phyloP scores from a whole-genome alignment of 2,329 filamentous ascomycete genomes.

The Helotiales sp. region DNA sequence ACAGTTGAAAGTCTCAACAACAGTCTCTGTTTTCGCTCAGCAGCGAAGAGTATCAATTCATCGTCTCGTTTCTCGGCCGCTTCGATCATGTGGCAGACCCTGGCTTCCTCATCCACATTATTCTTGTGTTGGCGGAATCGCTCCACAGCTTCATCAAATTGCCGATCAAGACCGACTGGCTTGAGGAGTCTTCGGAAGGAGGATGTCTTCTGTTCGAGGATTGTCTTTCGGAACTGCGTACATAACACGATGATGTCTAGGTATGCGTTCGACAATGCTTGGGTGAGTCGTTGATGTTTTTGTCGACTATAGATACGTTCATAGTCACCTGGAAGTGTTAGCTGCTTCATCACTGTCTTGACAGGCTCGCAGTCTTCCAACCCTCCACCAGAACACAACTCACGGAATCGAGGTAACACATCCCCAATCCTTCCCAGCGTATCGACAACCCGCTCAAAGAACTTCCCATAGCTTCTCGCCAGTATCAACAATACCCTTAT shows the following conservation, averaged over 20 bases:
- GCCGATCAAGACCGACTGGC: slow-evolving; percentile 13
- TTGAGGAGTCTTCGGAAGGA: slow-evolving; percentile 18
- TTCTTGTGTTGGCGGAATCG: slow-evolving; percentile 25
- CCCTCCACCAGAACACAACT: neutral
- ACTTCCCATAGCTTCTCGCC: slow-evolving; percentile 16
- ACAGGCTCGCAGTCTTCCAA: neutral
- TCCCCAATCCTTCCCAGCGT: slow-evolving; percentile 25
- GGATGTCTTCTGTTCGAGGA: slow-evolving; percentile 21
- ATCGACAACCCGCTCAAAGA: slow-evolving; percentile 25
- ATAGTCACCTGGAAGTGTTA: slow-evolving; percentile 18
- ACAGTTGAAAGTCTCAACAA: slow-evolving; percentile 18
- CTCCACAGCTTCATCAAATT: slow-evolving; percentile 21
- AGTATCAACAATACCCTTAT: slow-evolving; percentile 23
- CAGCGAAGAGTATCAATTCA: slow-evolving; percentile 11
- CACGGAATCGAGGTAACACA: slow-evolving; percentile 17
- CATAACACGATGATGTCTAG: slow-evolving; percentile 31
- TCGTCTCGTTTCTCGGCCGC: slow-evolving; percentile 20
- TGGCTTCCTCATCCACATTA: slow-evolving; percentile 24
- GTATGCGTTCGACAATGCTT: slow-evolving; percentile 26
- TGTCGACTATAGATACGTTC: slow-evolving; percentile 23
- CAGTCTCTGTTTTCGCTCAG: slow-evolving; percentile 13
- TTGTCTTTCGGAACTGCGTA: slow-evolving; percentile 17
- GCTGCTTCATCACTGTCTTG: neutral
- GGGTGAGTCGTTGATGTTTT: slow-evolving; percentile 23
- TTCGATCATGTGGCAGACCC: slow-evolving; percentile 27